Percentiles rank a stretch among this genome's conserved stretches.
phyloP scores from a whole-genome alignment of 1,139 yeast species.

The Hyphopichia buzzinii region DNA sequence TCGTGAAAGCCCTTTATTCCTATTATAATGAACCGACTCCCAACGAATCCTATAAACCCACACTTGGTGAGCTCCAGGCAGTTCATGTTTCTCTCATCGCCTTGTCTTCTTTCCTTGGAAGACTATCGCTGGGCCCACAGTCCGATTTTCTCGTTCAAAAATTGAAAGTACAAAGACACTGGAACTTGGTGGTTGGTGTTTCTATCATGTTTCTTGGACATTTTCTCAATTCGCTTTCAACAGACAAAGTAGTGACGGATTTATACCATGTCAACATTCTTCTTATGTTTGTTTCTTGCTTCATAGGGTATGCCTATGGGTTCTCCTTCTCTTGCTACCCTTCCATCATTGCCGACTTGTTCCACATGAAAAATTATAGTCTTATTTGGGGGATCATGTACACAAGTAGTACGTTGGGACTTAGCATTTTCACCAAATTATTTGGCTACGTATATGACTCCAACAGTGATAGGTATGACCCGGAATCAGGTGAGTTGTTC shows the following conservation, averaged over 20 bases:
- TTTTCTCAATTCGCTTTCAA: slow-evolving; percentile 32
- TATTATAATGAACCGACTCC: slow-evolving; percentile 13
- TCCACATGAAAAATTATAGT: slow-evolving; percentile 70
- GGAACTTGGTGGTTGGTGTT: slow-evolving; percentile 61
- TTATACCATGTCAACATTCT: slow-evolving; percentile 33
- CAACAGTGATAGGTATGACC: slow-evolving; percentile 26
- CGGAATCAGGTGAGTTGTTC: slow-evolving; percentile 18
- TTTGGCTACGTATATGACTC: slow-evolving; percentile 41
- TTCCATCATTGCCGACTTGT: slow-evolving; percentile 72
- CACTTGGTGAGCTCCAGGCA: slow-evolving; percentile 52
- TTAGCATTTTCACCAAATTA: slow-evolving; percentile 36
- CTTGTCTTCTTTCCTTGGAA: slow-evolving; percentile 62
- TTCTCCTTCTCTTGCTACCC: slow-evolving; percentile 79
- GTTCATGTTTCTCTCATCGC: slow-evolving; percentile 73
- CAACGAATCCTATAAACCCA: slow-evolving; percentile 9
- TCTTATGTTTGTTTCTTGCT: slow-evolving; percentile 47
- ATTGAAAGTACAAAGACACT: slow-evolving; percentile 57
- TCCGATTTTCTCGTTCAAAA: slow-evolving; percentile 58
- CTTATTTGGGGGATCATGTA: slow-evolving; percentile 80
- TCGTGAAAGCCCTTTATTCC: slow-evolving; percentile 52
- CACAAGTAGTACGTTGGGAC: slow-evolving; percentile 48
- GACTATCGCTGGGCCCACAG: slow-evolving; percentile 66
- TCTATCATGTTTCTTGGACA: slow-evolving; percentile 39
- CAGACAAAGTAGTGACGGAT: slow-evolving; percentile 24
- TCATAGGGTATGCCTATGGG: slow-evolving; percentile 79